Evolutionary conservation across 1,139 yeast genomes (phyloP), one percentile per base, ranked within the genome.

Genomic region (Hansenula lynferdii): DNA sequence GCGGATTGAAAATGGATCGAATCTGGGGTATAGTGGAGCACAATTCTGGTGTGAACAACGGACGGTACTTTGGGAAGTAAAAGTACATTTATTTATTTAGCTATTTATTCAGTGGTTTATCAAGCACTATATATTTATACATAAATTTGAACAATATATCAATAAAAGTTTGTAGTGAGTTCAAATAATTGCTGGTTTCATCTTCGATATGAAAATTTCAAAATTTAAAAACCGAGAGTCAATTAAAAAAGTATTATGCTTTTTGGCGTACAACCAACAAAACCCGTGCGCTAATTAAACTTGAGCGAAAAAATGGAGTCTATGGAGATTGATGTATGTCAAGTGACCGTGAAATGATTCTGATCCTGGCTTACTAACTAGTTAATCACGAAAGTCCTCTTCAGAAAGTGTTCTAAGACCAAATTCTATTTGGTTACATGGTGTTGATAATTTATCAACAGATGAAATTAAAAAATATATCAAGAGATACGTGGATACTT

Each of bases 1-100:
- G 95, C 3, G 95, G 95, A 1, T 64, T 83, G 54, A 77, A 77
- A 48, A 85, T 85, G 95, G 95, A 85, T 51, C 65, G 95, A 40
- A 57, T 85, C 5, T 81, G 95, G 92, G 89, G 92, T 2, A 73
- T 84, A 15, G 75, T 83, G 6, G 95, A 85, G 57, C 66, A 65
- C 38, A 77, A 80, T 46, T 67, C 78, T 35, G 85, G 82, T 0
- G 66, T 81, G 6, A 72, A 83, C 51, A 81, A 80, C 45, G 94
- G 94, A 6, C 67, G 95, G 43, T 42, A 9, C 27, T 40, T 45
- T 31, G 45, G 36, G 4, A 39, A 39, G 27, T 41, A 25, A 33
- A 14, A 16, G n/a, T n/a, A n/a, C n/a, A n/a, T n/a, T n/a, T 15
- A 40, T 29, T 20, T 31, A 31, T 23, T 26, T 19, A 18, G 28